Conservation (phyloP, 306 rosid genomes). For the Argentina anserina region DNA sequence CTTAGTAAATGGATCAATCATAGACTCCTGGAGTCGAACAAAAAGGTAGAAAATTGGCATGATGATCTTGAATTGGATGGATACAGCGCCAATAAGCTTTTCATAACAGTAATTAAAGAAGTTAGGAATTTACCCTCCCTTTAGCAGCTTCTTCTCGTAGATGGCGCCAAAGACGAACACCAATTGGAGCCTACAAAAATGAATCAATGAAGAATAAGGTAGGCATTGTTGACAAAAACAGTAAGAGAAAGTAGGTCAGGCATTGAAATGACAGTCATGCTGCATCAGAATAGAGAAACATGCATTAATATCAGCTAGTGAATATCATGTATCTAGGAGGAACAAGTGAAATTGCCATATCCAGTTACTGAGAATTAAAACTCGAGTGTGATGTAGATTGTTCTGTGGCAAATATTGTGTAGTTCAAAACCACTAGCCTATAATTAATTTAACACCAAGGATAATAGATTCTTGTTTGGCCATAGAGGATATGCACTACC, state of each 20-base stretch:
- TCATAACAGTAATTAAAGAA: slow-evolving; percentile 15
- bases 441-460: not conserved
- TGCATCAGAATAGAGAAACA: slow-evolving; percentile 3
- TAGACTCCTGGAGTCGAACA: slow-evolving; percentile 36
- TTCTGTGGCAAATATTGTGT: not conserved
- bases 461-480: not conserved
- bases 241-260: not conserved
- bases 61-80: slow-evolving; percentile 12
- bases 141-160: slow-evolving; percentile 56
- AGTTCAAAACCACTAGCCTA: not conserved
- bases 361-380: not conserved
- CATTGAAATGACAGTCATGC: not conserved
- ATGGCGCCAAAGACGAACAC: slow-evolving; percentile 65
- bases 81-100: slow-evolving; percentile 20
- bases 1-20: slow-evolving; percentile 67
- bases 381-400: not conserved
- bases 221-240: slow-evolving; percentile 15
- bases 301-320: slow-evolving; percentile 6
- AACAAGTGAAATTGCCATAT: not conserved
- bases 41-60: slow-evolving; percentile 16
- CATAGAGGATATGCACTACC: not conserved
- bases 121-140: slow-evolving; percentile 57
- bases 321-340: not conserved
- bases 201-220: not conserved
- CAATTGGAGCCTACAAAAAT: slow-evolving; percentile 70